These are phyloP conservation scores for Mortierella sp. DNA, from an alignment of 371 early-diverging fungal species.

Conservation along the genomic window DNA sequence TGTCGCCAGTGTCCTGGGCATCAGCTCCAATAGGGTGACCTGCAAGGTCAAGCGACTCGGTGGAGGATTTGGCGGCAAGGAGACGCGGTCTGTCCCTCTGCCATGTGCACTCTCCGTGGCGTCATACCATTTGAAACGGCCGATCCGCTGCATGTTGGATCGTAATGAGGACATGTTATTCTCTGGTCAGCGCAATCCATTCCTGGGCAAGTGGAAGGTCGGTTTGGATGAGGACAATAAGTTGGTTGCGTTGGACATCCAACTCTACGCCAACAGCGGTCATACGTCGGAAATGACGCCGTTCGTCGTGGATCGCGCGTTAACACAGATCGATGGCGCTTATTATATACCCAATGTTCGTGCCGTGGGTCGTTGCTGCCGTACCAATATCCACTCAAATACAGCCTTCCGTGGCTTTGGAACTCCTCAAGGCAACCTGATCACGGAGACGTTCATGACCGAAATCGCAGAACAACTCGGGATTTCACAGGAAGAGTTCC, in stretches of 20 bases:
- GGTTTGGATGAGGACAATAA: neutral
- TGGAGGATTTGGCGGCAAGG: neutral
- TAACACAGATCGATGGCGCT: neutral
- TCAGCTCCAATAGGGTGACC: neutral
- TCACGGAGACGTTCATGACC: neutral
- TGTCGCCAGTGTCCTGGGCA: neutral
- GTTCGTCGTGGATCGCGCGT: neutral
- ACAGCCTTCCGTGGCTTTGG: slow-evolving; percentile 1
- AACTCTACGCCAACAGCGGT: neutral
- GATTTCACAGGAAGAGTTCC: neutral
- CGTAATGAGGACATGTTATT: neutral
- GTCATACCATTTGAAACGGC: neutral
- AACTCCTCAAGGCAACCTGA: neutral
- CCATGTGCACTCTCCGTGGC: neutral
- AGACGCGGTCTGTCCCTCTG: neutral
- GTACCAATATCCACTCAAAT: neutral
- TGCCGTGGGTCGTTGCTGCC: neutral
- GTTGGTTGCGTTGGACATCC: neutral
- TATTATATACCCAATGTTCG: neutral
- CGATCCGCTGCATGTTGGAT: neutral
- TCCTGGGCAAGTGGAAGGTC: slow-evolving; percentile 1
- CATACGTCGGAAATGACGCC: neutral
- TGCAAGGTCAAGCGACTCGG: neutral
- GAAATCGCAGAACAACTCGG: neutral
- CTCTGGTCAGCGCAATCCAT: neutral